Evolutionary conservation across 257 asterid genomes (phyloP), one percentile per base, ranked within the genome.

Genomic region (Ilex asprella): DNA sequence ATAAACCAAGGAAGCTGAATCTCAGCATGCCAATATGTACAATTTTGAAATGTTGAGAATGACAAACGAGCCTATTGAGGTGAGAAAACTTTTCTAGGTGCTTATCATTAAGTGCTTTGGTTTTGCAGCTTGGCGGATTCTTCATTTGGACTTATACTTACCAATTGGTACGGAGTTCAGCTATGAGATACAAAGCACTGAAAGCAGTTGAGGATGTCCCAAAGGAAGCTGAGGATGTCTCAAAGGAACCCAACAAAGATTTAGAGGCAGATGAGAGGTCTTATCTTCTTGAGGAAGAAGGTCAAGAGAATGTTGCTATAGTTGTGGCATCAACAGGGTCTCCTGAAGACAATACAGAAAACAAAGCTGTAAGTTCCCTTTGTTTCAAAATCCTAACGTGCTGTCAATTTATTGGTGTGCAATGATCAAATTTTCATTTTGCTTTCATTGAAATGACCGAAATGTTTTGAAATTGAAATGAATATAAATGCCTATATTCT

Each of bases 81-180:
- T 35, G 41, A 8, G 5, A 35, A 35, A 35, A 35, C 2, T 35
- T 35, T 35, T 35, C 7, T 35, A 3, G 41, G 41, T 35, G 1
- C 41, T 8, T 35, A 35, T 35, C 8, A 8, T 35, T 35, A 35
- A 2, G 27, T 50, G 49, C 53, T 55, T 70, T 66, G 62, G 13
- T 39, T 58, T 65, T 32, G 46, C 79, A 88, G 96, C 82, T 86
- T 27, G 95, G 97, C 14, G 77, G 89, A 3, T 77, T 90, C 75
- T 90, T 76, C 87, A 80, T 85, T 63, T 90, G 97, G 97, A 90
- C 97, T 4, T 74, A 70, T 58, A 73, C 84, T 12, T 87, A 76
- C 74, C 82, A 87, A 62, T 67, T 90, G 52, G 76, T 90, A 69
- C 70, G 78, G 73, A 72, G 69, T 15, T 79, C 97, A 0, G 82